Conservation (phyloP, 163 green algal species). For the Trebouxiophyceae sp. region DNA sequence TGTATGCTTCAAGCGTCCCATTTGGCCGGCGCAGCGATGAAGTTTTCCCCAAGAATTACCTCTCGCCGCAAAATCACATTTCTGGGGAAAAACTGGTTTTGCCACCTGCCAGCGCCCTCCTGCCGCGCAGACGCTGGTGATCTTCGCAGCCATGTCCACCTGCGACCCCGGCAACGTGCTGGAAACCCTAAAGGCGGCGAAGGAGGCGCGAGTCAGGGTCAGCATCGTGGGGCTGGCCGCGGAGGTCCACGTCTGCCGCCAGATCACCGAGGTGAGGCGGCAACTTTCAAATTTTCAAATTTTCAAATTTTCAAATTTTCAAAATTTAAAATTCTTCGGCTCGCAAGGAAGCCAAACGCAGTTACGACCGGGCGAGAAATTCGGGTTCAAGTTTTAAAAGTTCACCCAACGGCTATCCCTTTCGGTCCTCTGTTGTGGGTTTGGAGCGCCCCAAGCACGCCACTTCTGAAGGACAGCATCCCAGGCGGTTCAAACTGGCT, state of each 20-base stretch:
- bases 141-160: slow-evolving; percentile 77
- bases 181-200: slow-evolving; percentile 53
- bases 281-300: not conserved
- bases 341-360: not conserved
- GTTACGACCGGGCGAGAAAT: not conserved
- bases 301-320: not conserved
- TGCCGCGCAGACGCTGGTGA: slow-evolving; percentile 45
- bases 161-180: slow-evolving; percentile 88
- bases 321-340: not conserved
- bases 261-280: slow-evolving; percentile 36
- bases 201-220: slow-evolving; percentile 54
- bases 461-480: too few species aligned
- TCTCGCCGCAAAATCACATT: too few species aligned
- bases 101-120: too few species aligned
- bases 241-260: slow-evolving; percentile 81
- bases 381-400: too few species aligned
- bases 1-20: too few species aligned
- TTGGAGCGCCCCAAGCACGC: too few species aligned
- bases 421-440: too few species aligned
- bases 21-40: too few species aligned
- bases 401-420: too few species aligned
- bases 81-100: too few species aligned
- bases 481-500: too few species aligned
- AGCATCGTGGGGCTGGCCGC: slow-evolving; percentile 85
- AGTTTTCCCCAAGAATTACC: too few species aligned